Percentiles rank a stretch among this genome's conserved stretches.
These are phyloP conservation scores for Podospora fimiseda DNA, from an alignment of 495 filamentous ascomycete genomes.

Conservation along the genomic window DNA sequence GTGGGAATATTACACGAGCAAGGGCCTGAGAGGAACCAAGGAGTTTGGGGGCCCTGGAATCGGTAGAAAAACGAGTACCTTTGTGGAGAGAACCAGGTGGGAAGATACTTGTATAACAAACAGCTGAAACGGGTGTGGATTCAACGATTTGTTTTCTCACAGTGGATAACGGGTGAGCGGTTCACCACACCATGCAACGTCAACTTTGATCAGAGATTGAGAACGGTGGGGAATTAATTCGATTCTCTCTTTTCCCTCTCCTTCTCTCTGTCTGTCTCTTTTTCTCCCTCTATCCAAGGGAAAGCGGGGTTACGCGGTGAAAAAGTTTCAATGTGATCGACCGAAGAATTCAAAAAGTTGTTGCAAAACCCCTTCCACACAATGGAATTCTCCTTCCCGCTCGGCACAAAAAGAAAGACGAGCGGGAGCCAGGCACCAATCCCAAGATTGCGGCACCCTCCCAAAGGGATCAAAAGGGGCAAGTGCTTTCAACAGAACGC, in stretches of 20 bases:
- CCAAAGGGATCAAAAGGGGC: constrained; percentile 17
- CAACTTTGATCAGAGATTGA: not conserved
- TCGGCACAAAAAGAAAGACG: not conserved
- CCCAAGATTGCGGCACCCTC: not conserved
- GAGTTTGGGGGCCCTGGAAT: not conserved
- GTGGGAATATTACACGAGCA: constrained; percentile 28
- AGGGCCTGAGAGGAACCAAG: constrained; percentile 10
- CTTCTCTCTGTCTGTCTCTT: too few species aligned
- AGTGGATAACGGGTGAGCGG: too few species aligned
- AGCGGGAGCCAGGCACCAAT: constrained; percentile 2
- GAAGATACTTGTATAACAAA: constrained; percentile 10
- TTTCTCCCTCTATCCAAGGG: too few species aligned
- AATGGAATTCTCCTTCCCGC: not conserved
- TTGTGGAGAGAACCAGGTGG: not conserved
- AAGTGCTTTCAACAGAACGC: constrained; percentile 14
- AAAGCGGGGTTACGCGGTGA: too few species aligned
- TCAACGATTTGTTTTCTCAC: too few species aligned
- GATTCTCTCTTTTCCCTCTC: not conserved
- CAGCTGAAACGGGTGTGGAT: constrained; percentile 13
- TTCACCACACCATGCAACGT: not conserved
- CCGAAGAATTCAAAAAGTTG: too few species aligned
- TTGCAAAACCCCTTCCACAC: too few species aligned
- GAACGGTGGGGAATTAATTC: not conserved
- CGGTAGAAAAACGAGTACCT: constrained; percentile 4
- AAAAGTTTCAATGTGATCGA: too few species aligned